Base-by-base conservation (phyloP, 2,329 filamentous ascomycete species). In the Pseudogymnoascus sp. region DNA sequence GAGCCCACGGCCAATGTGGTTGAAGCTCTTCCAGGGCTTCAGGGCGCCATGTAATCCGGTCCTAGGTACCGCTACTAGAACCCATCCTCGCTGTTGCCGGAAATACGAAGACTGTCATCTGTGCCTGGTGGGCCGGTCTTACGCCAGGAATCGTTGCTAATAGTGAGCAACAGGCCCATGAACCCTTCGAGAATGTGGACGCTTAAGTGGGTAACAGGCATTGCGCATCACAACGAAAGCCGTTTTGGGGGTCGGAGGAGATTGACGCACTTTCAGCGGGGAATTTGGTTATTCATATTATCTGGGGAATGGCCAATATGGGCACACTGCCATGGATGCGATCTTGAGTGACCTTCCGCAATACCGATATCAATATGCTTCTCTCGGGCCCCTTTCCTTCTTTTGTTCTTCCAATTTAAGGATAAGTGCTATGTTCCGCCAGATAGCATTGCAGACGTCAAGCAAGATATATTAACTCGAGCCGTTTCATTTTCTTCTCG, bases 151-250 rank as follows among this genome's bases (percentile, higher is more conserved):
- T 57, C 50, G 28, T 57, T 57, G 50, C 50, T 35, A 57, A 57
- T 57, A 57, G 50, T 11, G 28, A 33, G 50, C 28, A 33, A 35
- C 28, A 57, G 50, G 50, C 50, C 28, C 50, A 35, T 57, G n/a
- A 33, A 19, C 50, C 11, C 50, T 57, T 57, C 28, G 50, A 33
- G 50, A 33, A 57, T 53, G 50, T 33, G 50, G 50, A 57, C 50
- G 50, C 28, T 33, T 57, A 57, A 57, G 50, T 57, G 50, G 50
- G 50, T 57, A 57, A 57, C 50, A 57, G 50, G 50, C 50, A 57
- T 57, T 33, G 28, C 50, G 50, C 50, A 57, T 57, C 50, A 57
- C 26, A 33, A 13, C 50, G 26, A 57, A 57, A 57, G 6, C 50
- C 50, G 50, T 57, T 57, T 57, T 57, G 50, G 26, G 50, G 50